Conservation (phyloP, 257 asterid species). For the Jasminum sambac region DNA sequence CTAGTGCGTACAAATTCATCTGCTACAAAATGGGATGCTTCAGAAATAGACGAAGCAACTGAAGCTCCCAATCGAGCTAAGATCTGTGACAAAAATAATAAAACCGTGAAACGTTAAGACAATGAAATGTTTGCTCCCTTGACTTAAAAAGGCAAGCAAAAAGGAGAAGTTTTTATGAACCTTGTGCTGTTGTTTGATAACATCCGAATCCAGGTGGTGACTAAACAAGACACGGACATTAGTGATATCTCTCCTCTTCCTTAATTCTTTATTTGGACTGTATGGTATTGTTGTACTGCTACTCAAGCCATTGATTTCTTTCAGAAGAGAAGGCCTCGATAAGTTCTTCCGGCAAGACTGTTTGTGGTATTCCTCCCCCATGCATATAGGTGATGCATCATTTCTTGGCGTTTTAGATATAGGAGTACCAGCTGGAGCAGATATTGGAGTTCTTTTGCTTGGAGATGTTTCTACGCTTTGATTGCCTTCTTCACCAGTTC, state of each 20-base stretch:
- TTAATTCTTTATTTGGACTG: slow-evolving; percentile 43
- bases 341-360: slow-evolving; percentile 66
- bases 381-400: slow-evolving; percentile 76
- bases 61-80: slow-evolving; percentile 78
- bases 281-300: slow-evolving; percentile 31
- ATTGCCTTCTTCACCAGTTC: slow-evolving; percentile 33
- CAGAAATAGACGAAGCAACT: slow-evolving; percentile 62
- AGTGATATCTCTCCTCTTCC: slow-evolving; percentile 79
- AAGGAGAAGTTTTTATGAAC: slow-evolving; percentile 30
- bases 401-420: slow-evolving; percentile 38
- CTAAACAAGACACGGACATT: slow-evolving; percentile 78
- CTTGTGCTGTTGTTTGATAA: slow-evolving; percentile 78
- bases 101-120: too few species aligned
- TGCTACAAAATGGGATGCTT: slow-evolving; percentile 92
- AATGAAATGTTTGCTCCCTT: slow-evolving; percentile 5
- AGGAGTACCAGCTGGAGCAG: slow-evolving; percentile 57
- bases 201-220: slow-evolving; percentile 79
- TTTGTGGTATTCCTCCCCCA: slow-evolving; percentile 88
- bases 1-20: slow-evolving; percentile 91
- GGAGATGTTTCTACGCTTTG: slow-evolving; percentile 45
- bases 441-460: slow-evolving; percentile 27
- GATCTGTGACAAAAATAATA: slow-evolving; percentile 41
- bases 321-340: slow-evolving; percentile 47
- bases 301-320: slow-evolving; percentile 46
- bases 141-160: slow-evolving; percentile 23